These are phyloP conservation scores for Zygosaccharomyces bailii DNA, from an alignment of 805 yeast species.

Conservation along the genomic window DNA sequence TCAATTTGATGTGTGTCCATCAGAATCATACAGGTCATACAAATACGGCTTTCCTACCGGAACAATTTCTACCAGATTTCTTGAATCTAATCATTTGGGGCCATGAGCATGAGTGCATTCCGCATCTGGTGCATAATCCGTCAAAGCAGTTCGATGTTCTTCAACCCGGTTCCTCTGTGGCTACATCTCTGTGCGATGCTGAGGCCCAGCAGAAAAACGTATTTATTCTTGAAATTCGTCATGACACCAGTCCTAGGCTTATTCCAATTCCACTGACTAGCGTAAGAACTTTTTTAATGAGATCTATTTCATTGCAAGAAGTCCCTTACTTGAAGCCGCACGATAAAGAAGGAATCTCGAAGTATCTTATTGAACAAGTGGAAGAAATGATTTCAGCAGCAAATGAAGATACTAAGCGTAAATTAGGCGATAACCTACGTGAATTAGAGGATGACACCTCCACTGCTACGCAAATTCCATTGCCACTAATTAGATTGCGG, in stretches of 20 bases:
- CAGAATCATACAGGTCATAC: conserved; percentile 87
- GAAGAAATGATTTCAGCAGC: conserved; percentile 65
- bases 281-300: conserved; percentile 79
- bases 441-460: conserved; percentile 21
- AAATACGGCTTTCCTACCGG: conserved; percentile 80
- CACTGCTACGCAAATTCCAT: conserved; percentile 44
- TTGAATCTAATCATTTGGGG: conserved; percentile 91
- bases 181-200: conserved; percentile 83
- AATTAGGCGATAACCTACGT: conserved; percentile 26
- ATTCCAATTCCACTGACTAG: conserved; percentile 43
- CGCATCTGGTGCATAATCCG: conserved; percentile 56
- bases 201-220: conserved; percentile 75
- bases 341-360: conserved; percentile 56
- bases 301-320: conserved; percentile 52
- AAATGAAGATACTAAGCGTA: conserved; percentile 43
- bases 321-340: conserved; percentile 58
- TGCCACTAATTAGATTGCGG: conserved; percentile 76
- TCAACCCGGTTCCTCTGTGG: conserved; percentile 93
- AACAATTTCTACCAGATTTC: conserved; percentile 74
- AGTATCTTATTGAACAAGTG: conserved; percentile 59
- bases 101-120: conserved; percentile 93
- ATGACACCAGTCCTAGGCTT: conserved; percentile 56
- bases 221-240: conserved; percentile 63
- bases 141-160: conserved; percentile 66
- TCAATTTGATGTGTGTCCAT: conserved; percentile 80